Evolutionary conservation across 1,284 basidiomycete genomes (phyloP).

Genomic region (Cutaneotrichosporon cavernicola): DNA sequence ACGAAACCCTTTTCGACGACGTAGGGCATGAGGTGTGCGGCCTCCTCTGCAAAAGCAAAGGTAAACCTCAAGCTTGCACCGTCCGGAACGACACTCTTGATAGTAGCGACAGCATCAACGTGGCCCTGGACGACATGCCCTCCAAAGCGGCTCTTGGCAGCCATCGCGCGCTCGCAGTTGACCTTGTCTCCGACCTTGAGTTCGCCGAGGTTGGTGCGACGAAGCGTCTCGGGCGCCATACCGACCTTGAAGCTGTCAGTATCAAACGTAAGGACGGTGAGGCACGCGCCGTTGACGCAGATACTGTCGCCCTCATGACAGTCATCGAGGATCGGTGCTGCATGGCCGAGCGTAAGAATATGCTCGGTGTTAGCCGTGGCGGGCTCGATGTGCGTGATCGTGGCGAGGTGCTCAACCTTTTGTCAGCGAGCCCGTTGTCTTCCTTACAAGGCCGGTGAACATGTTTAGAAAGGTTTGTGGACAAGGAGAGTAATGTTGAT

Average conservation of each 20-base stretch:
- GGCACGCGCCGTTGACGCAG: conserved; percentile 75
- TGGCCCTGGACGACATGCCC: conserved; percentile 99
- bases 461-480: conserved; percentile 25
- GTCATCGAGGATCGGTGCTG: conserved; percentile 77
- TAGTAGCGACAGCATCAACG: conserved; percentile 82
- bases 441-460: conserved; percentile 51
- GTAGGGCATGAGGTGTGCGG: conserved; percentile 71
- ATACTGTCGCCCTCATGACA: conserved; percentile 95
- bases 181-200: conserved; percentile 75
- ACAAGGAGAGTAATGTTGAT: no score
- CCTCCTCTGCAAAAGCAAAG: conserved; percentile 68
- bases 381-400: conserved; percentile 43
- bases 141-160: conserved; percentile 84
- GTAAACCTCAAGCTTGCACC: conserved; percentile 82
- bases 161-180: conserved; percentile 95
- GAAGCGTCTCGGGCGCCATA: conserved; percentile 90
- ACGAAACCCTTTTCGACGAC: conserved; percentile 96
- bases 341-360: conserved; percentile 71
- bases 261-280: conserved; percentile 85
- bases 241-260: conserved; percentile 83
- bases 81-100: conserved; percentile 67
- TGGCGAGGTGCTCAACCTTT: conserved; percentile 52
- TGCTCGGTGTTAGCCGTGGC: conserved; percentile 56
- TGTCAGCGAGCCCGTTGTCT: conserved; percentile 4
- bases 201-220: conserved; percentile 84